phyloP scores from a whole-genome alignment of 139 green algal species.

The Edaphochlamys debaryana region DNA sequence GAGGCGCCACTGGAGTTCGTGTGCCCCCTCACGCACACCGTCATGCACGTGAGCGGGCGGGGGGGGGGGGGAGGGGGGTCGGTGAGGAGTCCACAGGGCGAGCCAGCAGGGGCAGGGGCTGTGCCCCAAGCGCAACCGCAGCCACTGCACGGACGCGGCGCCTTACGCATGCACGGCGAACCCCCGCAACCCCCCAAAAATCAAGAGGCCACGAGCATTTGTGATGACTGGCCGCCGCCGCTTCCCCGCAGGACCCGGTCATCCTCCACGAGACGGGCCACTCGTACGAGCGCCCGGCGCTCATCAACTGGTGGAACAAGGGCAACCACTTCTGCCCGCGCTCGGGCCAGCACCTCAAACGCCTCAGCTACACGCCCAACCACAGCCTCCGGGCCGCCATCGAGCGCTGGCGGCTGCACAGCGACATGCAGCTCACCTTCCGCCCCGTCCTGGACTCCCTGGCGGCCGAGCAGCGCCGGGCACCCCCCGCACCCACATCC shows the following conservation, averaged over 20 bases:
- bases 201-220: too few species aligned
- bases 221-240: not conserved
- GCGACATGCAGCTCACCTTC: constrained; percentile 36
- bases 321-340: constrained; percentile 36
- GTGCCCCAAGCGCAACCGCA: not conserved
- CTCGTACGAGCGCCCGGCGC: constrained; percentile 29
- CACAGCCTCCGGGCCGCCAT: constrained; percentile 25
- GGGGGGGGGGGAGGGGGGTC: not conserved
- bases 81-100: not conserved
- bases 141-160: too few species aligned
- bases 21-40: constrained; percentile 19
- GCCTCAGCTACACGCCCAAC: constrained; percentile 11
- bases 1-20: constrained; percentile 27
- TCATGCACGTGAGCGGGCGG: constrained; percentile 29
- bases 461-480: not conserved
- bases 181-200: too few species aligned
- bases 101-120: not conserved
- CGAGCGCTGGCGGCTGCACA: constrained; percentile 18
- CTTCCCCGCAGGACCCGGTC: constrained; percentile 20
- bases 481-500: too few species aligned
- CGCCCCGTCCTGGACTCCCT: constrained; percentile 18
- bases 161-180: too few species aligned
- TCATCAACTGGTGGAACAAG: constrained; percentile 32
- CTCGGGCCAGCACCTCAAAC: constrained; percentile 7
- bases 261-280: constrained; percentile 32